A percentile compares a stretch with the other conserved stretches of the same genome.
Evolutionary conservation across 1,284 basidiomycete species (phyloP).

Genomic region (Irpex sp.): DNA sequence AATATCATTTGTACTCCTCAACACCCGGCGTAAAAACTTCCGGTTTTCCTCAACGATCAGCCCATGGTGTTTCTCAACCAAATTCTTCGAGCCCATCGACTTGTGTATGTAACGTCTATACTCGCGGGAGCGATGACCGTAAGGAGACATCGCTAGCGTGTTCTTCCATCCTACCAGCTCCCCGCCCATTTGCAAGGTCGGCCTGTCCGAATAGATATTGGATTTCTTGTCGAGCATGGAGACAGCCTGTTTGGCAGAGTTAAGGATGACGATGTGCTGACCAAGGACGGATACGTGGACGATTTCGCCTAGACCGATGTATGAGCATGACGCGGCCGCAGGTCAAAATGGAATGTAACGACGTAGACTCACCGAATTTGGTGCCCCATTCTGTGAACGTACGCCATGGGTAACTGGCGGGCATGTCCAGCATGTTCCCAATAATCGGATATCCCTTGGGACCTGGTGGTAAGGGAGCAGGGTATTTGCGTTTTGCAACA

Average conservation of each 20-base stretch:
- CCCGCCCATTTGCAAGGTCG: constrained; percentile 44
- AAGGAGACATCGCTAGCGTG: constrained; percentile 66
- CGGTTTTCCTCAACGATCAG: constrained; percentile 63
- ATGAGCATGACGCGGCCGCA: not conserved
- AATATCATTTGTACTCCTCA: constrained; percentile 61
- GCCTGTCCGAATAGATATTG: constrained; percentile 74
- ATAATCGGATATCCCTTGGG: constrained; percentile 37
- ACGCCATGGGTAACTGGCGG: constrained; percentile 33
- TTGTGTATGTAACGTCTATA: constrained; percentile 68
- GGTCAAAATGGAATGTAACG: not conserved
- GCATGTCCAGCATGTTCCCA: constrained; percentile 41
- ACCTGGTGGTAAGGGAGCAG: constrained; percentile 33
- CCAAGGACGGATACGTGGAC: constrained; percentile 61
- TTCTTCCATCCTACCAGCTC: constrained; percentile 78
- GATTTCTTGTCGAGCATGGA: constrained; percentile 78
- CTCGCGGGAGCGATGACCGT: constrained; percentile 69
- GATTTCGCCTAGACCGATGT: constrained; percentile 27
- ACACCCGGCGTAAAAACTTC: constrained; percentile 61
- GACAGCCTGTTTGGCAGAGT: constrained; percentile 58
- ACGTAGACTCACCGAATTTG: constrained; percentile 27
- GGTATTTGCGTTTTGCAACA: not conserved
- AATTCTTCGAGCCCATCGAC: constrained; percentile 60
- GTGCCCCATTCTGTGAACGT: constrained; percentile 37
- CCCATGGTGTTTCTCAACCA: constrained; percentile 56
- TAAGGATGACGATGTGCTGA: constrained; percentile 68